These are phyloP conservation scores for Phaseolus coccineus DNA, from an alignment of 331 rosid genomes.

Conservation along the genomic window DNA sequence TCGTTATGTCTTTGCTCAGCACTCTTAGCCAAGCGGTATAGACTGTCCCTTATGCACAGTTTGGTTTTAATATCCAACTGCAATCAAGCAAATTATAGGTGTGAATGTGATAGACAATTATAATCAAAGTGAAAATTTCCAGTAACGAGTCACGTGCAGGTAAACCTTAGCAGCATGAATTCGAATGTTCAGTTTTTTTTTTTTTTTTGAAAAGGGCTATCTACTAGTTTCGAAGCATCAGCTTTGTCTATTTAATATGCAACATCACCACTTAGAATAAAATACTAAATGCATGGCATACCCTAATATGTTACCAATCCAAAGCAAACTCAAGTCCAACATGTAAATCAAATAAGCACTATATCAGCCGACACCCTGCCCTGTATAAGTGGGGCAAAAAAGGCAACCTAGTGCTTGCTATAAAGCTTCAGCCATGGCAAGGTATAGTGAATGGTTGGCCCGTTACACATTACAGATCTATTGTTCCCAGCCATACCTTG, in stretches of 20 bases:
- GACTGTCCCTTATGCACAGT: conserved; percentile 86
- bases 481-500: background rate
- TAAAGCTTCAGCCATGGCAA: background rate
- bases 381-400: background rate
- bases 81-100: conserved; percentile 42
- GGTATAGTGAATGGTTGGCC: background rate
- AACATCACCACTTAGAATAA: conserved; percentile 6
- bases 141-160: conserved; percentile 3
- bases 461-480: background rate
- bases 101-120: conserved; percentile 6
- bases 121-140: conserved; percentile 12
- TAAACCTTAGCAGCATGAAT: conserved; percentile 26
- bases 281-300: conserved; percentile 27
- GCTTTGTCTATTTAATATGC: background rate
- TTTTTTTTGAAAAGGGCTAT: background rate
- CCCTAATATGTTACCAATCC: background rate
- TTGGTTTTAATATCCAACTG: conserved; percentile 88
- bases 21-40: conserved; percentile 92
- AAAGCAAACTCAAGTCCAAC: background rate
- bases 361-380: background rate
- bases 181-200: background rate
- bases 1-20: conserved; percentile 78
- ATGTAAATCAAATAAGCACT: background rate
- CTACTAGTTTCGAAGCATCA: background rate
- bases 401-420: background rate